phyloP scores from a whole-genome alignment of 2,329 filamentous ascomycete genomes.

The Aspergillus uvarum region DNA sequence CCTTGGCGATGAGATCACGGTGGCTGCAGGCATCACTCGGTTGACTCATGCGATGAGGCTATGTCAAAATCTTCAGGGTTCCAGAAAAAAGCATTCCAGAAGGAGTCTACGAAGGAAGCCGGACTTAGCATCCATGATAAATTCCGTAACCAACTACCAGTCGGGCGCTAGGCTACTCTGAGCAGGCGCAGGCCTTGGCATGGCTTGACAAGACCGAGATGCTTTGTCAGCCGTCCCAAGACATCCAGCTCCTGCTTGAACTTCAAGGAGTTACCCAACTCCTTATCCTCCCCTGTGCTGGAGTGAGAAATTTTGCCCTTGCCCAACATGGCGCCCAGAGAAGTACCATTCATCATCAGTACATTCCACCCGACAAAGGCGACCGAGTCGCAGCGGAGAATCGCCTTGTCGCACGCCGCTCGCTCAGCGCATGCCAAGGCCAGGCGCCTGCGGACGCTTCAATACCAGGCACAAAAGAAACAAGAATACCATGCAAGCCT shows the following conservation, averaged over 20 bases:
- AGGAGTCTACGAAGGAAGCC: too few species aligned
- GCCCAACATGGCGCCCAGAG: background rate
- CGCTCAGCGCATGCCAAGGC: constrained; percentile 19
- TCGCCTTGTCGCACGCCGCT: constrained; percentile 21
- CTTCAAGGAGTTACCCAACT: too few species aligned
- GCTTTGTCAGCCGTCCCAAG: background rate
- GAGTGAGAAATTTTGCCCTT: too few species aligned
- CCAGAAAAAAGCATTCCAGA: too few species aligned
- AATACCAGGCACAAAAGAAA: constrained; percentile 21
- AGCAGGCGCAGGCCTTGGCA: constrained; percentile 9
- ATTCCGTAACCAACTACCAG: too few species aligned
- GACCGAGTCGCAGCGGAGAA: constrained; percentile 5
- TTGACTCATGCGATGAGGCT: background rate
- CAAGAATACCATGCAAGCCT: background rate
- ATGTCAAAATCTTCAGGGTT: too few species aligned
- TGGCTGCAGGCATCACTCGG: too few species aligned
- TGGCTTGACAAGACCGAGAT: background rate
- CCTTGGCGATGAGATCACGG: too few species aligned
- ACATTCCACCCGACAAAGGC: background rate
- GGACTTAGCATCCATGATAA: too few species aligned
- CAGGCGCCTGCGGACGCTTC: constrained; percentile 18
- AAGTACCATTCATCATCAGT: constrained; percentile 5
- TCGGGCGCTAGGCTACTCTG: background rate
- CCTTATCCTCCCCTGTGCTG: too few species aligned
- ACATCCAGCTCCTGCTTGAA: background rate